Base-by-base conservation (phyloP, 495 filamentous ascomycete species). In the Talaromyces ruber region DNA sequence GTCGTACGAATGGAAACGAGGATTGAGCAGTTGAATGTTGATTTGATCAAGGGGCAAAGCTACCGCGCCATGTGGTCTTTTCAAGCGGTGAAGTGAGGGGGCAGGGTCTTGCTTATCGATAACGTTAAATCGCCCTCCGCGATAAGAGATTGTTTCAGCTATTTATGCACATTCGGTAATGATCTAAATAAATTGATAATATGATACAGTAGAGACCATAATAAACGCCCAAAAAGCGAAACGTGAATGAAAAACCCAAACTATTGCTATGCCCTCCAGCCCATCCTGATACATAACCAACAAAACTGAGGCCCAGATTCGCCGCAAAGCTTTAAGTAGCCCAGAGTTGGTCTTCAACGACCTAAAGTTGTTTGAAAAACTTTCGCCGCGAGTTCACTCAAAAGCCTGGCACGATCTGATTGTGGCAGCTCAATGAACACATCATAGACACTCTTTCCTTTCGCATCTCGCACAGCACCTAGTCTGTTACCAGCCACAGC, bases 371-470 rank as follows among this genome's bases (percentile, higher is more conserved):
- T 62, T 60, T 78, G 77, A 52, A 92, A 88, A 2, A 91, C 82
- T 71, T 86, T 89, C 22, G 86, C 84, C 16, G 89, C 88, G 62
- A 92, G 71, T 74, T 89, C 85, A 69, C 85, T 88, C 58, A 92
- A 73, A 67, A 98, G 72, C 76, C 85, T 85, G 34, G 90, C 84
- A 66, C 89, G 88, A 68, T 96, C 92, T 30, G 74, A 76, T 72
- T 88, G 86, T 62, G 92, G 92, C 67, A 98, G 72, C 63, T 96
- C 90, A 68, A 83, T 57, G 65, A 93, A 98, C 25, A 97, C 94
- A 50, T 84, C 82, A 77, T 95, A 98, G 22, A 98, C 95, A 75
- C 89, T 94, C 86, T 97, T 97, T 9, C 93, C 93, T 74, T 86
- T 89, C 16, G 88, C 83, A 78, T 98, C 94, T 47, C 94, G 79